phyloP scores from a whole-genome alignment of 495 filamentous ascomycete species.

The Hyaloscypha bicolor region DNA sequence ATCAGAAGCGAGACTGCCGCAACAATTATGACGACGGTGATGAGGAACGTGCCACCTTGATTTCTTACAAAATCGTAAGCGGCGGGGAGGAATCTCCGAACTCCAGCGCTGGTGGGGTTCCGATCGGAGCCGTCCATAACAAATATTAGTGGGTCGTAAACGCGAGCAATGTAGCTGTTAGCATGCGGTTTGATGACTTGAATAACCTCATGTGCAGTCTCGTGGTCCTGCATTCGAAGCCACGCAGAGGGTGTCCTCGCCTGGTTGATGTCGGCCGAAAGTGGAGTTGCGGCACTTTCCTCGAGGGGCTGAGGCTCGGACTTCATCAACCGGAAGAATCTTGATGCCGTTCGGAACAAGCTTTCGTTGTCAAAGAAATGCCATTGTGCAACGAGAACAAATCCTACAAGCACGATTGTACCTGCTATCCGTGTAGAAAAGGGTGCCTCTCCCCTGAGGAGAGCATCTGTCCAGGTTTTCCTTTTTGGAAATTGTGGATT shows the following conservation, averaged over 20 bases:
- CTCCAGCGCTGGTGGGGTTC: constrained; percentile 39
- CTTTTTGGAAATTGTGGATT: constrained; percentile 18
- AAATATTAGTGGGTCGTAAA: constrained; percentile 68
- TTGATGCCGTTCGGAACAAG: constrained; percentile 40
- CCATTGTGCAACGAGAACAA: constrained; percentile 62
- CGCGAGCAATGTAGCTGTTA: constrained; percentile 65
- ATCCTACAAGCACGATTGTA: constrained; percentile 61
- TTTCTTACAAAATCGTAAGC: constrained; percentile 58
- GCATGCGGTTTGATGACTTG: constrained; percentile 65
- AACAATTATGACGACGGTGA: constrained; percentile 55
- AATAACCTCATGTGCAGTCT: constrained; percentile 72
- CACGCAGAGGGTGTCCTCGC: constrained; percentile 69
- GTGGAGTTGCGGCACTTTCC: constrained; percentile 30
- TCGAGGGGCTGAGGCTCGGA: constrained; percentile 38
- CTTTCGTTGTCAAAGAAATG: constrained; percentile 65
- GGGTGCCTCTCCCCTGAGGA: constrained; percentile 52
- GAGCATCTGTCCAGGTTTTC: constrained; percentile 49
- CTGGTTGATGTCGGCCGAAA: constrained; percentile 59
- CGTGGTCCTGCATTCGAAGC: constrained; percentile 72
- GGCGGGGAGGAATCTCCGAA: constrained; percentile 50
- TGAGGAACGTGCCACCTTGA: constrained; percentile 56
- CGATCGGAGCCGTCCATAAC: constrained; percentile 66
- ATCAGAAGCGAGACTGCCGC: constrained; percentile 63
- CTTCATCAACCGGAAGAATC: constrained; percentile 25
- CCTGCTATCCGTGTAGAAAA: constrained; percentile 61